phyloP scores from a whole-genome alignment of 2,329 filamentous ascomycete genomes.

The Pseudogymnoascus sp. region DNA sequence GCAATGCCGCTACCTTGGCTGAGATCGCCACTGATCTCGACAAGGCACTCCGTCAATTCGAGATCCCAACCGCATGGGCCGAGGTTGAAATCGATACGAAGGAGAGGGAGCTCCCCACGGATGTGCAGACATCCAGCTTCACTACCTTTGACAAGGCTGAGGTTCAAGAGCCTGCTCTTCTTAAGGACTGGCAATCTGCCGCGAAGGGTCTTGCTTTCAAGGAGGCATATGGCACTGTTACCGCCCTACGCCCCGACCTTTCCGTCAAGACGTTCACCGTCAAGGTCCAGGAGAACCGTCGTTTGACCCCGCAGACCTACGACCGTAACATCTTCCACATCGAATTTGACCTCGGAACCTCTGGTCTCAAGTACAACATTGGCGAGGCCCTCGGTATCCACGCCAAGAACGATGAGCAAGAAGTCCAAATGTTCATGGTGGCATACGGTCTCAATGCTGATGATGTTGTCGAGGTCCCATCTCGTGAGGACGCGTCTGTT shows the following conservation, averaged over 20 bases:
- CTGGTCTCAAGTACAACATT: conserved; percentile 91
- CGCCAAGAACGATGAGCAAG: conserved; percentile 77
- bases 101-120: conserved; percentile 48
- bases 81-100: conserved; percentile 55
- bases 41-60: conserved; percentile 62
- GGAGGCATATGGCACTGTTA: conserved; percentile 76
- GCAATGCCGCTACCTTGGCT: conserved; percentile 40
- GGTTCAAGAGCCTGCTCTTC: conserved; percentile 54
- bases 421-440: conserved; percentile 79
- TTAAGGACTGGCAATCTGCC: conserved; percentile 73
- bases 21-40: conserved; percentile 62
- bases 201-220: conserved; percentile 90
- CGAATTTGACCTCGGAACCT: conserved; percentile 89
- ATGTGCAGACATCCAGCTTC: conserved; percentile 75
- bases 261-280: conserved; percentile 80
- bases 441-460: conserved; percentile 79
- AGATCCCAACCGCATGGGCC: conserved; percentile 74
- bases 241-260: conserved; percentile 74
- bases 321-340: conserved; percentile 99
- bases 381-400: conserved; percentile 96
- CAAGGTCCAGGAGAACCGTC: conserved; percentile 89
- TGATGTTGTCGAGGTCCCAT: conserved; percentile 84
- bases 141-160: conserved; percentile 70
- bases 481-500: conserved; percentile 65
- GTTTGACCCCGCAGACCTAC: conserved; percentile 79